Evolutionary conservation across 768 basidiomycete species (phyloP).

Genomic region (Xanthoconium stramineum): DNA sequence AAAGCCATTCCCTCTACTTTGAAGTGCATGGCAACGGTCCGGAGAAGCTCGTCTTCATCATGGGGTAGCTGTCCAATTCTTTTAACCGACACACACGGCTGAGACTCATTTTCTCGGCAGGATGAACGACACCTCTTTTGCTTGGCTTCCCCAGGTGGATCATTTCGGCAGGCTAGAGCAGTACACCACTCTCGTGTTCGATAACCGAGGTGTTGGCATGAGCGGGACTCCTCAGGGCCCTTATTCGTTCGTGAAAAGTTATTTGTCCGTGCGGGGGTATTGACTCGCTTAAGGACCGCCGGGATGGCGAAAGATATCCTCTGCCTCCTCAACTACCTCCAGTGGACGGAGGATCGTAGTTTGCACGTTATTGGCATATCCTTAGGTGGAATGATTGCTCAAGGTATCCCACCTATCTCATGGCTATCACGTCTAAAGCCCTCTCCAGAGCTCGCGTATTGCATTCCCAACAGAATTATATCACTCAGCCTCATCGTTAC

Average conservation of each 20-base stretch:
- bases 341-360: slow-evolving; percentile 61
- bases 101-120: slow-evolving; percentile 30
- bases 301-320: slow-evolving; percentile 78
- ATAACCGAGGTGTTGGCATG: slow-evolving; percentile 82
- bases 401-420: slow-evolving; percentile 41
- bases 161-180: slow-evolving; percentile 54
- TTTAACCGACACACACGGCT: not conserved
- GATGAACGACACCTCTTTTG: slow-evolving; percentile 60
- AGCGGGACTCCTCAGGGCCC: slow-evolving; percentile 69
- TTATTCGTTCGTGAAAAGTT: slow-evolving; percentile 55
- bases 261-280: not conserved
- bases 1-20: slow-evolving; percentile 75
- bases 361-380: slow-evolving; percentile 74
- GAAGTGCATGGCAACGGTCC: slow-evolving; percentile 71
- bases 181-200: slow-evolving; percentile 70
- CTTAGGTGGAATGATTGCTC: slow-evolving; percentile 82
- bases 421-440: not conserved
- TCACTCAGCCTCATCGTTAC: slow-evolving; percentile 71
- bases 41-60: slow-evolving; percentile 69
- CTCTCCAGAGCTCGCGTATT: slow-evolving; percentile 58
- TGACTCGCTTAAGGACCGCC: slow-evolving; percentile 46
- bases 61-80: slow-evolving; percentile 47
- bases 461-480: slow-evolving; percentile 62
- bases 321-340: slow-evolving; percentile 63
- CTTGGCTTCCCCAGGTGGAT: slow-evolving; percentile 62